These are phyloP conservation scores for Boletellus ananiceps DNA, from an alignment of 768 basidiomycete genomes.

Conservation along the genomic window DNA sequence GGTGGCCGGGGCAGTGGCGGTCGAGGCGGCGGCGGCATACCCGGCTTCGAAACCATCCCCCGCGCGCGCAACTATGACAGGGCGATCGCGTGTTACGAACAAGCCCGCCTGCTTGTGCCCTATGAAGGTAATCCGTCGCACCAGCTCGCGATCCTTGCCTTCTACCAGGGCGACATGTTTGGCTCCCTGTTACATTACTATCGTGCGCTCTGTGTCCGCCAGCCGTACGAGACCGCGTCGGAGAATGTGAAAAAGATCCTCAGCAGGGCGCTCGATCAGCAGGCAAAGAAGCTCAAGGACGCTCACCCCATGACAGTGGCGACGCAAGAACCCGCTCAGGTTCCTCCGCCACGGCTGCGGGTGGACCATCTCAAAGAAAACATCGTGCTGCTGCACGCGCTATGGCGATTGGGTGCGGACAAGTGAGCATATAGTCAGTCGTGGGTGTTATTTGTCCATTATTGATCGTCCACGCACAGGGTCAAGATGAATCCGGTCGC, in stretches of 20 bases:
- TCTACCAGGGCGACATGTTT: constrained; percentile 82
- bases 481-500: constrained; percentile 44
- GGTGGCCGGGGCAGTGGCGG: constrained; percentile 38
- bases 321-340: constrained; percentile 28
- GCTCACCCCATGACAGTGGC: constrained; percentile 19
- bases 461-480: constrained; percentile 8
- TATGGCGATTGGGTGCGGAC: constrained; percentile 54
- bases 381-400: constrained; percentile 70
- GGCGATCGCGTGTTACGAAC: constrained; percentile 79
- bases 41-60: constrained; percentile 41
- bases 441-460: not conserved
- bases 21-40: constrained; percentile 26
- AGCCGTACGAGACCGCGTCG: constrained; percentile 82
- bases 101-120: constrained; percentile 77
- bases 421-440: constrained; percentile 43
- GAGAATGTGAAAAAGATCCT: constrained; percentile 80
- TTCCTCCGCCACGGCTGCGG: constrained; percentile 43
- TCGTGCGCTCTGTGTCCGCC: constrained; percentile 80
- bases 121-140: constrained; percentile 93
- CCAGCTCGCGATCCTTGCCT: constrained; percentile 89
- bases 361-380: constrained; percentile 69
- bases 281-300: constrained; percentile 43
- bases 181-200: constrained; percentile 81
- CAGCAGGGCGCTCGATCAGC: constrained; percentile 58
- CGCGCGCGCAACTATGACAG: constrained; percentile 67